Evolutionary conservation across 495 filamentous ascomycete genomes (phyloP).

Genomic region (Cercophora samala): DNA sequence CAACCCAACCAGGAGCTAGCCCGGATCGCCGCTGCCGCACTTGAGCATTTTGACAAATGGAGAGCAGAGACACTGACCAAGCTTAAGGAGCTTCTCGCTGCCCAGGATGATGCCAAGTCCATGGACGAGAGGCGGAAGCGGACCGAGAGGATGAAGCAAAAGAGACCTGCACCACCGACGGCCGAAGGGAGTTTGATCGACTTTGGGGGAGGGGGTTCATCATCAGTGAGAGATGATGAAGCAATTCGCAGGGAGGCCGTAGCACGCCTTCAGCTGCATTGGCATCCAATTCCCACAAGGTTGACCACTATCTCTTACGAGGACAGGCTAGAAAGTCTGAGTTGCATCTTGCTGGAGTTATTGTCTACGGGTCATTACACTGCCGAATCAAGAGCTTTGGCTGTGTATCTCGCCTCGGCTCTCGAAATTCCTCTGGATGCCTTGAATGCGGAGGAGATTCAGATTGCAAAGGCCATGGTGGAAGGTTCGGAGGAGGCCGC

Average conservation of each 20-base stretch:
- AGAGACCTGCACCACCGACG: conserved; percentile 8
- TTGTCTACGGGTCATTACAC: conserved; percentile 70
- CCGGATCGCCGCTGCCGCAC: conserved; percentile 33
- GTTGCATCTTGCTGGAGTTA: conserved; percentile 64
- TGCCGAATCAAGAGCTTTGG: conserved; percentile 65
- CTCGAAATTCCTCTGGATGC: conserved; percentile 57
- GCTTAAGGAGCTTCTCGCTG: conserved; percentile 38
- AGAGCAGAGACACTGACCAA: conserved; percentile 33
- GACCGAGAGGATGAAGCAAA: conserved; percentile 19
- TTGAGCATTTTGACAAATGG: conserved; percentile 44
- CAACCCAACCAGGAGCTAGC: conserved; percentile 32
- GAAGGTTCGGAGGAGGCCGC: conserved; percentile 41
- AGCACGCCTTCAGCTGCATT: conserved; percentile 37
- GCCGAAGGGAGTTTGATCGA: conserved; percentile 32
- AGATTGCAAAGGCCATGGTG: conserved; percentile 68
- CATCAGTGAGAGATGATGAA: conserved; percentile 12
- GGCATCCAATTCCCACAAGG: conserved; percentile 46
- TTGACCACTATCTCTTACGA: conserved; percentile 39
- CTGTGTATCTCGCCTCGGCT: conserved; percentile 62
- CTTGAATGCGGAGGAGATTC: conserved; percentile 64
- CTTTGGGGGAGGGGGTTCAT: conserved; percentile 22
- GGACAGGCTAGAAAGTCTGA: conserved; percentile 47
- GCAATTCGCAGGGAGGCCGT: conserved; percentile 27
- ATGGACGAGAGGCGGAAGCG: conserved; percentile 39
- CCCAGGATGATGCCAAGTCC: conserved; percentile 36